Conservation (phyloP, 2,329 filamentous ascomycete genomes). For the Leptographium lundbergii region DNA sequence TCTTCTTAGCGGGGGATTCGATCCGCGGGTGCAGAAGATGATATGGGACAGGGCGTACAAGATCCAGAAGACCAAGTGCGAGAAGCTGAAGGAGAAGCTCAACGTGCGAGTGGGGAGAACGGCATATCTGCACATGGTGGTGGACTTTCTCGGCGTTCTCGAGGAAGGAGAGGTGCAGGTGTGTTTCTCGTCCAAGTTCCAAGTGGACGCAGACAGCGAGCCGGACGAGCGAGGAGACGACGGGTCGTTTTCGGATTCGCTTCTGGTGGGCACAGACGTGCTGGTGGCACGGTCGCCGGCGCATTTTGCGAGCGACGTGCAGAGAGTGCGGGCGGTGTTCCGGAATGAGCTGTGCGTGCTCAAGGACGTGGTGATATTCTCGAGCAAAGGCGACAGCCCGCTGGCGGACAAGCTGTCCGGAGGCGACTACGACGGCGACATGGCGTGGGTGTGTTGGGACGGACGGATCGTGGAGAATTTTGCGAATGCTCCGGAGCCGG, state of each 20-base stretch:
- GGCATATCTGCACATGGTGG: conserved; percentile 51
- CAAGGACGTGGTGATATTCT: conserved; percentile 71
- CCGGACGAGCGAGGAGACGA: conserved; percentile 32
- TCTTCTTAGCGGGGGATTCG: conserved; percentile 49
- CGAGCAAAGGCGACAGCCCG: conserved; percentile 45
- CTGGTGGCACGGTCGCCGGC: conserved; percentile 59
- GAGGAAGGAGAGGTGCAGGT: conserved; percentile 55
- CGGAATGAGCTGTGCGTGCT: conserved; percentile 50
- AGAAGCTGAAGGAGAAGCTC: conserved; percentile 39
- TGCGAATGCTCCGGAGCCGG: conserved; percentile 40
- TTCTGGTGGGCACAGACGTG: conserved; percentile 45
- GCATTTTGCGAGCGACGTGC: conserved; percentile 59
- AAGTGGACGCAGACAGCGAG: conserved; percentile 31
- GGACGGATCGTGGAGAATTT: conserved; percentile 53
- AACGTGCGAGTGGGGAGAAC: conserved; percentile 50
- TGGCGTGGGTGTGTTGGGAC: conserved; percentile 70
- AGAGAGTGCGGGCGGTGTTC: conserved; percentile 49
- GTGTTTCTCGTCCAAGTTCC: conserved; percentile 53
- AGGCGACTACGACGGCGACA: conserved; percentile 72
- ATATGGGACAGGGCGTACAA: conserved; percentile 34
- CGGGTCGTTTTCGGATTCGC: conserved; percentile 31
- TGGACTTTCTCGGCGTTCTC: conserved; percentile 50
- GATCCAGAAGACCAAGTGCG: conserved; percentile 38
- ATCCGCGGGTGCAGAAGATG: conserved; percentile 31
- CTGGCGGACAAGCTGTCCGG: conserved; percentile 62